Conservation (phyloP, 306 rosid genomes). For the Lathyrus sativus region DNA sequence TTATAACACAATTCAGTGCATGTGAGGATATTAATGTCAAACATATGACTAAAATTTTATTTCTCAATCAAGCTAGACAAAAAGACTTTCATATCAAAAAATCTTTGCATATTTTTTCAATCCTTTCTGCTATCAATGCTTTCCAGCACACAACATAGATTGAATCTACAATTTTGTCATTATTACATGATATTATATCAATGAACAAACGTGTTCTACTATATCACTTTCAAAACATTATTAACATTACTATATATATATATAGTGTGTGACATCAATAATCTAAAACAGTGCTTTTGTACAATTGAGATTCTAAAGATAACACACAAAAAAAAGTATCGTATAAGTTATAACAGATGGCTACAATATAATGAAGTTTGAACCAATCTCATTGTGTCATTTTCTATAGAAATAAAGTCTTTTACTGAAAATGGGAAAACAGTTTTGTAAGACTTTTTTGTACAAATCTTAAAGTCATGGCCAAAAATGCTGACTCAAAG, state of each 20-base stretch:
- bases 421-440: constrained; percentile 1
- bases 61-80: constrained; percentile 21
- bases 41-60: background rate
- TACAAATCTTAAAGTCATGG: constrained; percentile 13
- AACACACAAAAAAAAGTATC: background rate
- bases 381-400: constrained; percentile 19
- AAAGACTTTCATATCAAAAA: constrained; percentile 6
- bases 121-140: constrained; percentile 20
- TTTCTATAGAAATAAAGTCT: background rate
- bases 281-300: background rate
- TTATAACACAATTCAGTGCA: background rate
- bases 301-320: background rate
- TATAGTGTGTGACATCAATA: background rate
- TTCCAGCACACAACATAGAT: constrained; percentile 16
- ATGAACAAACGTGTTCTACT: background rate
- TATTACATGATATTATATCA: background rate
- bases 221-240: constrained; percentile 27
- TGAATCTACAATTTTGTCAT: constrained; percentile 37
- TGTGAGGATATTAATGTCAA: background rate
- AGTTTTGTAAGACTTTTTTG: constrained; percentile 16
- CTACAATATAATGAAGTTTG: constrained; percentile 25
- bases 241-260: no score
- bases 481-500: constrained; percentile 43
- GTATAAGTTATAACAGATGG: constrained; percentile 11
- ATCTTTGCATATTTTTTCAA: background rate